phyloP scores from a whole-genome alignment of 1,284 basidiomycete genomes.

The Ustilago nuda region DNA sequence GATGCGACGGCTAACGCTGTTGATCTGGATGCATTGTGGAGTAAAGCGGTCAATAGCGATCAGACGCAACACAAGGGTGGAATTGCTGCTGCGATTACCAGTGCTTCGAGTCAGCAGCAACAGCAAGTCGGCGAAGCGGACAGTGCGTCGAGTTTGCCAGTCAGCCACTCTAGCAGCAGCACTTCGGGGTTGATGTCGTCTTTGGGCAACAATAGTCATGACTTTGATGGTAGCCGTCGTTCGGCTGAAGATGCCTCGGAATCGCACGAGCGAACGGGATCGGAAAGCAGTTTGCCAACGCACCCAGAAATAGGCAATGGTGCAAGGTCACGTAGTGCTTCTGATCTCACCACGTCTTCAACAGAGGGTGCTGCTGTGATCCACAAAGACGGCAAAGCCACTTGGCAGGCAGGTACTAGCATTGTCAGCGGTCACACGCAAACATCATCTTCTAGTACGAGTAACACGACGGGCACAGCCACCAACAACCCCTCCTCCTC shows the following conservation, averaged over 20 bases:
- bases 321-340: constrained; percentile 42
- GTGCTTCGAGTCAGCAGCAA: background rate
- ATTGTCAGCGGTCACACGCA: constrained; percentile 12
- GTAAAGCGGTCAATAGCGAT: constrained; percentile 52
- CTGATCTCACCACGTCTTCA: constrained; percentile 42
- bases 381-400: constrained; percentile 9
- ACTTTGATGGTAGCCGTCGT: constrained; percentile 20
- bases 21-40: constrained; percentile 63
- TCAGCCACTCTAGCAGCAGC: constrained; percentile 30
- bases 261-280: constrained; percentile 29
- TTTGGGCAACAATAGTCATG: constrained; percentile 40
- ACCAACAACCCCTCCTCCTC: constrained; percentile 8
- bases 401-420: constrained; percentile 6
- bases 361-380: constrained; percentile 17
- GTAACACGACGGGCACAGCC: constrained; percentile 4
- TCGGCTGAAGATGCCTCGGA: constrained; percentile 11
- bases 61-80: constrained; percentile 33
- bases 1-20: constrained; percentile 43
- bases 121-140: constrained; percentile 9
- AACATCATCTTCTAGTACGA: constrained; percentile 5
- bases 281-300: constrained; percentile 36
- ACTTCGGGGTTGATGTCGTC: constrained; percentile 9
- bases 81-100: constrained; percentile 4
- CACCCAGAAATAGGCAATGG: constrained; percentile 17
- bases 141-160: constrained; percentile 5